phyloP scores from a whole-genome alignment of 805 yeast genomes.

The Yarrowia alimentaria region DNA sequence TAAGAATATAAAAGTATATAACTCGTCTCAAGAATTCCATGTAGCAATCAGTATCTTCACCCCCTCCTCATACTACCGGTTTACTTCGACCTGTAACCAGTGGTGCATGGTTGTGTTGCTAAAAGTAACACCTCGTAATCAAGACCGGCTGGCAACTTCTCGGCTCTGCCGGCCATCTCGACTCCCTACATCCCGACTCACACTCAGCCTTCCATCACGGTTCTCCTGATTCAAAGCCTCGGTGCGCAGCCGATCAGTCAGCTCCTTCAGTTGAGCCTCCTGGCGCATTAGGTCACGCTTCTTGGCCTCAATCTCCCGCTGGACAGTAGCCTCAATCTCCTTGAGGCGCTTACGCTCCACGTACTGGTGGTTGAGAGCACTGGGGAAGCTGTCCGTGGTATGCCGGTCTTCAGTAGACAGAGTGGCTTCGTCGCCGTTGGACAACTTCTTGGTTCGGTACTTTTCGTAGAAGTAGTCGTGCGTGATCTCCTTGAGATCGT shows the following conservation, averaged over 20 bases:
- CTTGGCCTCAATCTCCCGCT: constrained; percentile 36
- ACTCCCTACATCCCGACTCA: constrained; percentile 5
- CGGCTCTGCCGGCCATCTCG: too few species aligned
- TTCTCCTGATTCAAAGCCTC: too few species aligned
- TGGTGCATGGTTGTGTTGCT: too few species aligned
- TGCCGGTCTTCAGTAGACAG: constrained; percentile 25
- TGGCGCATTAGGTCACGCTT: constrained; percentile 35
- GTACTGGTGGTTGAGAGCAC: constrained; percentile 21
- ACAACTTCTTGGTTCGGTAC: constrained; percentile 66
- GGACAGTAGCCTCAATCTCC: constrained; percentile 36
- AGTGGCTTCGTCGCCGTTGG: constrained; percentile 36
- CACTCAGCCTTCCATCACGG: neutral
- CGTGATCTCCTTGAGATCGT: constrained; percentile 62
- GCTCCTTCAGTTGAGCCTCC: constrained; percentile 36
- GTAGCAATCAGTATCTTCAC: too few species aligned
- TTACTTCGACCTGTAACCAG: too few species aligned
- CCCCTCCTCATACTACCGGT: too few species aligned
- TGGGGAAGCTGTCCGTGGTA: constrained; percentile 30
- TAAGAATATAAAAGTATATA: too few species aligned
- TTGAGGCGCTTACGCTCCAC: constrained; percentile 35
- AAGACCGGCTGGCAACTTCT: too few species aligned
- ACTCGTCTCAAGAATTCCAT: too few species aligned
- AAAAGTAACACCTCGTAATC: too few species aligned
- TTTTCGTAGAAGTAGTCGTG: constrained; percentile 58
- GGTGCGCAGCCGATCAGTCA: constrained; percentile 10